Conservation (phyloP, 2,329 filamentous ascomycete species). For the Epichloe elymi region DNA sequence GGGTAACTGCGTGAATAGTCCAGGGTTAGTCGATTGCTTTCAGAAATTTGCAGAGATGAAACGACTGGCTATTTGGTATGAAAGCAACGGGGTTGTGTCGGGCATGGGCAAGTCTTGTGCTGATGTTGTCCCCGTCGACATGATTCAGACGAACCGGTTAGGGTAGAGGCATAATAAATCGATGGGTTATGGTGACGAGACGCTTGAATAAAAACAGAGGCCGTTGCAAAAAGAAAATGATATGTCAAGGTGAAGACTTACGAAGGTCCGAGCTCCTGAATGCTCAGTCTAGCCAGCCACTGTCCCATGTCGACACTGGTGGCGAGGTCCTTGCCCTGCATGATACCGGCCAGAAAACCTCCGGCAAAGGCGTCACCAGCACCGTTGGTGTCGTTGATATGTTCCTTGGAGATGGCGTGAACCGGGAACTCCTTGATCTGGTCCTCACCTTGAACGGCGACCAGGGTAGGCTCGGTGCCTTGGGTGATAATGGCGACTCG, state of each 20-base stretch:
- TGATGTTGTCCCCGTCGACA: neutral
- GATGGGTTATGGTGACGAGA: neutral
- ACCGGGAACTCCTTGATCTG: slow-evolving; percentile 68
- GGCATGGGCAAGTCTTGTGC: neutral
- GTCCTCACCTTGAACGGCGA: slow-evolving; percentile 60
- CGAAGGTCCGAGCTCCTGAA: slow-evolving; percentile 91
- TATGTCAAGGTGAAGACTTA: slow-evolving; percentile 40
- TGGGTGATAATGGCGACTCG: slow-evolving; percentile 88
- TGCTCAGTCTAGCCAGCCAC: slow-evolving; percentile 89
- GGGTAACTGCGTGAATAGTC: slow-evolving; percentile 46
- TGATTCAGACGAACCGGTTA: neutral
- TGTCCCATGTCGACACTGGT: slow-evolving; percentile 81
- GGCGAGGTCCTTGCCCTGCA: slow-evolving; percentile 69
- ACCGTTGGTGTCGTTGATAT: slow-evolving; percentile 94
- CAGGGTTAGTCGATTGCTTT: slow-evolving; percentile 3
- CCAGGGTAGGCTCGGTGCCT: slow-evolving; percentile 79
- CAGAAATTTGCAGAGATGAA: slow-evolving; percentile 1
- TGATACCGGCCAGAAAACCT: slow-evolving; percentile 80
- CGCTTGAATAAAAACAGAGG: neutral
- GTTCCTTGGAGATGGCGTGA: slow-evolving; percentile 58
- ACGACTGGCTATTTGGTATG: neutral
- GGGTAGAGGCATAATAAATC: neutral
- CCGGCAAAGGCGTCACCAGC: slow-evolving; percentile 95
- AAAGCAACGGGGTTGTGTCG: neutral
- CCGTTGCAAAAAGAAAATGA: slow-evolving; percentile 1